These are phyloP conservation scores for Trapa bicornis DNA, from an alignment of 345 rosid species.

Conservation along the genomic window DNA sequence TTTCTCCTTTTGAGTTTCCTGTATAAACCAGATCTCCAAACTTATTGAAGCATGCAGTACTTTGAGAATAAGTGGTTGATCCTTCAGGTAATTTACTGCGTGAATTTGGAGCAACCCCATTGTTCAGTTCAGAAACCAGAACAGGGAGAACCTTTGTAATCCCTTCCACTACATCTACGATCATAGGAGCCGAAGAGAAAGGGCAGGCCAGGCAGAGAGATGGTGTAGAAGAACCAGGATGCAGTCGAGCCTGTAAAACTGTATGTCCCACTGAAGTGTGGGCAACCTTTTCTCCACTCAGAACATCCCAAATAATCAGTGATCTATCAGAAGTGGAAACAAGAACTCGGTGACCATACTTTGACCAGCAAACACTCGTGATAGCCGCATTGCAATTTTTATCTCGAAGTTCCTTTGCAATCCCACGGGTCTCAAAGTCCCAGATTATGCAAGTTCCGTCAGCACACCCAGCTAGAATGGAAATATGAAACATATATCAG, in stretches of 20 bases:
- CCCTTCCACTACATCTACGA: slow-evolving; percentile 62
- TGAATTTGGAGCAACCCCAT: slow-evolving; percentile 42
- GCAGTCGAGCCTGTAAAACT: slow-evolving; percentile 67
- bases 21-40: slow-evolving; percentile 83
- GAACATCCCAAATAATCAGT: slow-evolving; percentile 83
- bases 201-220: slow-evolving; percentile 82
- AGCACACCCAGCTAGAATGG: slow-evolving; percentile 73
- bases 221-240: slow-evolving; percentile 75
- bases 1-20: slow-evolving; percentile 93
- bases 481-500: not conserved
- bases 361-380: slow-evolving; percentile 95
- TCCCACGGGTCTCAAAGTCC: slow-evolving; percentile 96
- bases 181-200: slow-evolving; percentile 88
- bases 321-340: slow-evolving; percentile 96
- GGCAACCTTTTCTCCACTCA: slow-evolving; percentile 50
- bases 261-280: slow-evolving; percentile 65
- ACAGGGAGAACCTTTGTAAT: slow-evolving; percentile 65
- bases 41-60: slow-evolving; percentile 95
- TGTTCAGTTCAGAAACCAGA: slow-evolving; percentile 36
- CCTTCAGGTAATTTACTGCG: slow-evolving; percentile 64
- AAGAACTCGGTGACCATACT: slow-evolving; percentile 76
- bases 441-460: slow-evolving; percentile 89
- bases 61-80: slow-evolving; percentile 55
- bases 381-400: slow-evolving; percentile 62
- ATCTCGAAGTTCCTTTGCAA: slow-evolving; percentile 85